A percentile compares a stretch with the other conserved stretches of the same genome.
These are phyloP conservation scores for Lactarius tabidus DNA, from an alignment of 768 basidiomycete genomes.

Conservation along the genomic window DNA sequence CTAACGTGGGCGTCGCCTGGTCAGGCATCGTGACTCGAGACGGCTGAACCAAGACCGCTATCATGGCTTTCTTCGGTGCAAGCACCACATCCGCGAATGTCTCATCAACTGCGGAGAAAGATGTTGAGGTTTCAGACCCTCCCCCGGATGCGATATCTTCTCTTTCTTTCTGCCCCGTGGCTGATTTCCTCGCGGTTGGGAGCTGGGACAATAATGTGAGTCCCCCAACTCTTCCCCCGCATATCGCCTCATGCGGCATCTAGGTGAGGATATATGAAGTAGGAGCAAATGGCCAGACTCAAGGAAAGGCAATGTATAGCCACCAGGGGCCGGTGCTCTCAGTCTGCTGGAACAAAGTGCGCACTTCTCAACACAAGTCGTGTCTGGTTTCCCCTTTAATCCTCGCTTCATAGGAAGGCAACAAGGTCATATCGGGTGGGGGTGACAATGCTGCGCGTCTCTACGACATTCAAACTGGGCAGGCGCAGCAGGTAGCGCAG, in stretches of 20 bases:
- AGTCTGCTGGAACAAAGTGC: constrained; percentile 88
- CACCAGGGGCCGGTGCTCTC: constrained; percentile 90
- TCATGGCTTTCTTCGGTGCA: constrained; percentile 44
- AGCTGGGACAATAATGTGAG: constrained; percentile 90
- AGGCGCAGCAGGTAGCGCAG: constrained; percentile 76
- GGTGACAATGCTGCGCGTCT: constrained; percentile 94
- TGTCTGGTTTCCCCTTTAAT: constrained; percentile 11
- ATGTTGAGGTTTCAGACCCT: constrained; percentile 76
- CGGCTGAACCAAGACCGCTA: neutral
- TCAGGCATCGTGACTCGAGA: no score
- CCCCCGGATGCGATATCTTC: constrained; percentile 86
- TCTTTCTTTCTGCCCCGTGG: constrained; percentile 76
- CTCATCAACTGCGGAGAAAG: constrained; percentile 53
- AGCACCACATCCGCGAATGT: constrained; percentile 35
- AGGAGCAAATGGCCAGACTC: constrained; percentile 68
- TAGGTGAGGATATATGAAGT: constrained; percentile 94
- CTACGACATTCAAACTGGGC: constrained; percentile 85
- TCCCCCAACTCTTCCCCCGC: neutral
- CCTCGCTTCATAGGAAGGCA: constrained; percentile 63
- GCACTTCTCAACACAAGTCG: neutral
- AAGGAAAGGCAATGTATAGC: constrained; percentile 85
- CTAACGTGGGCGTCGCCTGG: no score
- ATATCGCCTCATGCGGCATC: constrained; percentile 8
- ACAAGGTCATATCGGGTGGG: constrained; percentile 87
- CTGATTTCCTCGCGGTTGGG: constrained; percentile 87